phyloP scores from a whole-genome alignment of 2,329 filamentous ascomycete species.

The Fusarium torulosum region DNA sequence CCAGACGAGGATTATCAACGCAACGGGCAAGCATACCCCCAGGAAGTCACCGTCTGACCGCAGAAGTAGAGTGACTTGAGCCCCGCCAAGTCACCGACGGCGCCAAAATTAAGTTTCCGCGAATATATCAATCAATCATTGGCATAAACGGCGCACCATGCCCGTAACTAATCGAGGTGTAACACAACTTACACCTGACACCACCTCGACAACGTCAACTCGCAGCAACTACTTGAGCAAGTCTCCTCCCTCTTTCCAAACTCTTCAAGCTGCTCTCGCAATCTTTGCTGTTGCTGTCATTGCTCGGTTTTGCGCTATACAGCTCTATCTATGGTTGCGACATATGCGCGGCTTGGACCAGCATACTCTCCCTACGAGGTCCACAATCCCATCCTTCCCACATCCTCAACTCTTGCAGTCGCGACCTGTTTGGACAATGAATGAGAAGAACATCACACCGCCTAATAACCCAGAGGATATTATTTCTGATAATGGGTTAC shows the following conservation, averaged over 20 bases:
- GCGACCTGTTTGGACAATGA: conserved; percentile 45
- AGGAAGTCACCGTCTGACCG: conserved; percentile 52
- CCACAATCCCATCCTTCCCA: conserved; percentile 34
- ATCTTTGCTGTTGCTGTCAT: conserved; percentile 54
- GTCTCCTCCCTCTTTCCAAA: conserved; percentile 49
- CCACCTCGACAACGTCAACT: conserved; percentile 42
- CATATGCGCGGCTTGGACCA: conserved; percentile 42
- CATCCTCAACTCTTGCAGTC: conserved; percentile 37
- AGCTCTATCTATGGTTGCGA: conserved; percentile 48
- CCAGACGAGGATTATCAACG: conserved; percentile 47
- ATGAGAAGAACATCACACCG: conserved; percentile 43
- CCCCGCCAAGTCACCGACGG: conserved; percentile 51
- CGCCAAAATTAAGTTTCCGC: conserved; percentile 50
- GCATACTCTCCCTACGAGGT: conserved; percentile 36
- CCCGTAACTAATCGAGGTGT: conserved; percentile 51
- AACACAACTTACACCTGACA: conserved; percentile 50
- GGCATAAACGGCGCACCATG: conserved; percentile 47
- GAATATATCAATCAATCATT: conserved; percentile 45
- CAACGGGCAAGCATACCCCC: conserved; percentile 49
- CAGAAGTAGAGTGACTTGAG: conserved; percentile 52
- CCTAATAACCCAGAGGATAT: conserved; percentile 17
- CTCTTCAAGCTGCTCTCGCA: conserved; percentile 49
- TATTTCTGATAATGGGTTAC: conserved; percentile 11
- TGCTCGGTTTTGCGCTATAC: conserved; percentile 49
- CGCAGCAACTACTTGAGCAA: conserved; percentile 50